phyloP scores from a whole-genome alignment of 768 basidiomycete genomes.

The Steccherinum ochraceum region DNA sequence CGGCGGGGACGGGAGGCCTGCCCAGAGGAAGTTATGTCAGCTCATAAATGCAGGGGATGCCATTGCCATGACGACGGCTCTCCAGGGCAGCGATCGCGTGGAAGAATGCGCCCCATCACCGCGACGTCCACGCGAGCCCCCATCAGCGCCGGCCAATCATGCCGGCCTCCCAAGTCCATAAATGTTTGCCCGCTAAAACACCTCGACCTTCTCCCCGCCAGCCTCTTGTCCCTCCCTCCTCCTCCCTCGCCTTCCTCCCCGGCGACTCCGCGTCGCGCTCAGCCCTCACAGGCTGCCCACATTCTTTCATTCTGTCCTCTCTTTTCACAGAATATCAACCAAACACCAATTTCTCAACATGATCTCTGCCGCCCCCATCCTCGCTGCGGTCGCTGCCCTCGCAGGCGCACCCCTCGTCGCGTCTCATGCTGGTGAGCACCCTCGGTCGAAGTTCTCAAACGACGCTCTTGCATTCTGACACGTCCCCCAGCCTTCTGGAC shows the following conservation, averaged over 20 bases:
- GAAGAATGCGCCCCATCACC: no score
- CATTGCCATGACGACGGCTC: no score
- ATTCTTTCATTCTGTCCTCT: not conserved
- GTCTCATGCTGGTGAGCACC: not conserved
- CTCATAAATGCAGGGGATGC: no score
- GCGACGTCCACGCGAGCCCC: no score
- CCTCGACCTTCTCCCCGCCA: no score
- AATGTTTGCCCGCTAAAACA: no score
- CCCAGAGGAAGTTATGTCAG: no score
- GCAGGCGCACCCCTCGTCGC: not conserved
- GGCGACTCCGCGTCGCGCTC: not conserved
- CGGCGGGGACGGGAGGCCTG: no score
- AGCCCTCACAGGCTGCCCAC: not conserved
- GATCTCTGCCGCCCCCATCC: not conserved
- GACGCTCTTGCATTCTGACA: not conserved
- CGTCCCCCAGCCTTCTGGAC: slow-evolving; percentile 41
- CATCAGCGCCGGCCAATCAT: no score
- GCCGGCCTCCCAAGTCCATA: no score
- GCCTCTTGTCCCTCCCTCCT: not conserved
- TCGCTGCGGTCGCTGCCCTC: not conserved
- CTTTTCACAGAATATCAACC: not conserved
- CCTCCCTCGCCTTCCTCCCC: not conserved
- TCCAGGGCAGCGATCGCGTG: no score
- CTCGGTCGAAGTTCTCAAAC: not conserved
- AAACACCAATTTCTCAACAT: no score